Base-by-base conservation (phyloP, 164 flowering plant genomes). In the Vitis amurensis region DNA sequence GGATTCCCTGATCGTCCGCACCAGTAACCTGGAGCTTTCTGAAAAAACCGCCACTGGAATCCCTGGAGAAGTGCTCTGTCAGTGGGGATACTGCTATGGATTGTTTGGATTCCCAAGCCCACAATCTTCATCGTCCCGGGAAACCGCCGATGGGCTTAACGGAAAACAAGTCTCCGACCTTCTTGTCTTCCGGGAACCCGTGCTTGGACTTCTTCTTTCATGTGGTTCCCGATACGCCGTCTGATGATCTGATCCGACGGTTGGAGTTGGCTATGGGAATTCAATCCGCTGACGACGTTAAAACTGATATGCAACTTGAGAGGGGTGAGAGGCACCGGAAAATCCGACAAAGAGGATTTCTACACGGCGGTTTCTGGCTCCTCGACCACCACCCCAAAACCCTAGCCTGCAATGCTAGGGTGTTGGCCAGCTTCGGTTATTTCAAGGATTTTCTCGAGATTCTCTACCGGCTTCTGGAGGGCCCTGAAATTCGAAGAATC, bases 121-220 rank as follows among this genome's bases (percentile, higher is more conserved):
- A 68, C 23, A 19, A 50, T 50, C 16, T 31, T 11, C 3, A 37
- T 19, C 30, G 17, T 51, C 17, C 59, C 13, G 13, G 11, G 10
- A 59, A 29, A 37, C 74, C 73, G 9, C 71, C 64, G 4, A 73
- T 72, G 76, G 85, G 84, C 16, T 49, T 71, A 19, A 87, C 90
- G 2, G 85, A 83, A 59, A 87, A 85, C 67, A 0, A 0, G 29
- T 81, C 87, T 1, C 67, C 85, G 2, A 85, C 89, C 7, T 87
- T 70, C 63, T 57, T 80, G 12, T 56, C 85, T 66, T 63, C 89
- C 63, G 84, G 87, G 9, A 77, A 89, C 67, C 87, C 87, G 1
- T 84, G 86, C 65, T 76, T 87, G 27, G 87, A 89, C 61, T 87
- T 89, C 87, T 89, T 89, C 79, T 89, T 85, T 81, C 91, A 84